Percentiles rank a stretch among this genome's conserved stretches.
These are phyloP conservation scores for Phlyctochytrium bullatum DNA, from an alignment of 192 early-diverging fungal species.

Conservation along the genomic window DNA sequence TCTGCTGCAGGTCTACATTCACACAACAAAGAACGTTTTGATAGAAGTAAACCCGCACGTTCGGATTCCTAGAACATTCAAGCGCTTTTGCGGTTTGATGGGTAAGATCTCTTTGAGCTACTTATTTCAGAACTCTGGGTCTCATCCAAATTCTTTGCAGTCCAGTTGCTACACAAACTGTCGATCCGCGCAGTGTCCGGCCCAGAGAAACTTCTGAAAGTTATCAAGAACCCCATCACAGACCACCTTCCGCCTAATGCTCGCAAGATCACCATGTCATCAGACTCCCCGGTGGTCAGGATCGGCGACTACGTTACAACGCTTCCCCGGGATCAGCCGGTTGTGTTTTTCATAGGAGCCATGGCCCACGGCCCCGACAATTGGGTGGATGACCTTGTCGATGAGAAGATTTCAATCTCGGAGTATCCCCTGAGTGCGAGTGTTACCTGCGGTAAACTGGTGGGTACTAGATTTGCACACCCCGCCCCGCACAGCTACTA, in stretches of 20 bases:
- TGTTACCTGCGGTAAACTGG: slow-evolving; percentile 95
- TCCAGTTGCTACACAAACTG: slow-evolving; percentile 97
- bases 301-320: slow-evolving; percentile 78
- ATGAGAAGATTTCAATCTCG: slow-evolving; percentile 96
- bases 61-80: slow-evolving; percentile 99
- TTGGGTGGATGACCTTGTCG: slow-evolving; percentile 93
- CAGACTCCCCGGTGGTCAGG: slow-evolving; percentile 76
- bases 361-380: slow-evolving; percentile 95
- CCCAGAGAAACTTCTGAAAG: slow-evolving; percentile 88
- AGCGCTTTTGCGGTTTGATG: slow-evolving; percentile 98
- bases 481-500: not conserved
- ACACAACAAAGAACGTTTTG: slow-evolving; percentile 89
- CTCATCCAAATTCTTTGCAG: slow-evolving; percentile 37
- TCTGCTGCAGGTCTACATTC: slow-evolving; percentile 95
- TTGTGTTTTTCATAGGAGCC: slow-evolving; percentile 92
- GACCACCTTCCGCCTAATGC: slow-evolving; percentile 91
- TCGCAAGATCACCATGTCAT: slow-evolving; percentile 81
- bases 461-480: too few species aligned
- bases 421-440: slow-evolving; percentile 96
- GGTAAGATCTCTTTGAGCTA: slow-evolving; percentile 42
- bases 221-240: slow-evolving; percentile 97
- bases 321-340: slow-evolving; percentile 73
- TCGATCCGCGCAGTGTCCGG: slow-evolving; percentile 90
- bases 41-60: slow-evolving; percentile 98
- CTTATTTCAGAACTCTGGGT: not conserved